phyloP scores from a whole-genome alignment of 179 eudicot genomes.

The Spinacia oleracea region DNA sequence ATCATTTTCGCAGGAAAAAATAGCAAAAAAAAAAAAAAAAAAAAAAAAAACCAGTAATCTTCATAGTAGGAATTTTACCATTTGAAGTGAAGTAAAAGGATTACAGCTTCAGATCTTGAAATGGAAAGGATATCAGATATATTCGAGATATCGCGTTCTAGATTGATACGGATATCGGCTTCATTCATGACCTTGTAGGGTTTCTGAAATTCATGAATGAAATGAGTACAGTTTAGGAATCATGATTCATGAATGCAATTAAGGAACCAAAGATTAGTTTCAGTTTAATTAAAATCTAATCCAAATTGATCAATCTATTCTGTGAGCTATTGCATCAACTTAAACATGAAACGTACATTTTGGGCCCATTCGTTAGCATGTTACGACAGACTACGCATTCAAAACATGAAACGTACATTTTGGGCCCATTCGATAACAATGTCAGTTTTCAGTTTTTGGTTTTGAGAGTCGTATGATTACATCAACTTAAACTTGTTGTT shows the following conservation, averaged over 20 bases:
- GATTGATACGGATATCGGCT: neutral
- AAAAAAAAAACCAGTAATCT: too few species aligned
- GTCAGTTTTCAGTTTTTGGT: too few species aligned
- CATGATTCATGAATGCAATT: neutral
- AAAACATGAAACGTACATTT: too few species aligned
- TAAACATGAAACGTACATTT: too few species aligned
- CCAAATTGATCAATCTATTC: neutral
- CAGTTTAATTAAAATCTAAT: neutral
- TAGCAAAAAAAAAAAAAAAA: neutral
- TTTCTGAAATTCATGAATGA: neutral
- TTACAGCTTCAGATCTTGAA: slow-evolving; percentile 9
- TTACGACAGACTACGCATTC: too few species aligned
- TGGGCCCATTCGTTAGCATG: too few species aligned
- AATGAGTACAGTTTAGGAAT: neutral
- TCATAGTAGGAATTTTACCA: slow-evolving; percentile 6
- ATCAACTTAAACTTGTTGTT: too few species aligned
- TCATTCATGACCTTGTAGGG: slow-evolving; percentile 7
- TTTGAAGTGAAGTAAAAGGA: slow-evolving; percentile 11
- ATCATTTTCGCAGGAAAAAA: too few species aligned
- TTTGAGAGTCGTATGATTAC: too few species aligned
- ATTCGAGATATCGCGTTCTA: neutral
- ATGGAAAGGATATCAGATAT: slow-evolving; percentile 8
- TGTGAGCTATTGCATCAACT: neutral
- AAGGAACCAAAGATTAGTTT: neutral
- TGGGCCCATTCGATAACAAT: too few species aligned